Conservation (phyloP, 306 rosid species). For the Abrus precatorius region DNA sequence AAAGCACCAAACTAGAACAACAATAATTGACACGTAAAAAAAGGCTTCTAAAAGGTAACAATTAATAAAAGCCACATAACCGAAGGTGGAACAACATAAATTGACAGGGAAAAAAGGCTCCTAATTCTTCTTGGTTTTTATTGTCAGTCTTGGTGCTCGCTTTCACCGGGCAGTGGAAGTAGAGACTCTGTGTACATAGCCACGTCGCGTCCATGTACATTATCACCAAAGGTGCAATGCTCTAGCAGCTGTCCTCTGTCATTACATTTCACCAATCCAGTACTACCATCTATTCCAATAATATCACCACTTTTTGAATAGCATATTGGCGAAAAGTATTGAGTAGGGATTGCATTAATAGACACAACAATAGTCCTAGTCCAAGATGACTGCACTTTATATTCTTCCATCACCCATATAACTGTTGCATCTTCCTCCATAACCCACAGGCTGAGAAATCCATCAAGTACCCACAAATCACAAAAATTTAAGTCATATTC, state of each 20-base stretch:
- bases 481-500: accelerated
- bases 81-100: no score
- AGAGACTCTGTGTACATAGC: conserved; percentile 36
- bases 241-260: conserved; percentile 15
- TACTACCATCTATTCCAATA: neutral
- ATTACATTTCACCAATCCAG: conserved; percentile 28
- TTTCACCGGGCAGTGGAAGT: conserved; percentile 27
- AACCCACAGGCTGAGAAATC: neutral
- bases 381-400: conserved; percentile 45
- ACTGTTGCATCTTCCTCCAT: neutral
- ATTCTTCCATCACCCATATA: conserved; percentile 49
- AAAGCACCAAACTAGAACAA: no score
- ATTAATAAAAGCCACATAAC: no score
- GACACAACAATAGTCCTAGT: conserved; percentile 19
- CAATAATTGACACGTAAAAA: no score
- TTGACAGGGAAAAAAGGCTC: no score
- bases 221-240: neutral
- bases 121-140: no score
- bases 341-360: neutral
- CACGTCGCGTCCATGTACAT: neutral
- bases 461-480: conserved; percentile 27
- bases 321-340: conserved; percentile 1
- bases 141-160: no score
- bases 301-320: conserved; percentile 35
- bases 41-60: no score